Evolutionary conservation across 2,329 filamentous ascomycete species (phyloP).

Genomic region (Paraconiothyrium brasiliense): DNA sequence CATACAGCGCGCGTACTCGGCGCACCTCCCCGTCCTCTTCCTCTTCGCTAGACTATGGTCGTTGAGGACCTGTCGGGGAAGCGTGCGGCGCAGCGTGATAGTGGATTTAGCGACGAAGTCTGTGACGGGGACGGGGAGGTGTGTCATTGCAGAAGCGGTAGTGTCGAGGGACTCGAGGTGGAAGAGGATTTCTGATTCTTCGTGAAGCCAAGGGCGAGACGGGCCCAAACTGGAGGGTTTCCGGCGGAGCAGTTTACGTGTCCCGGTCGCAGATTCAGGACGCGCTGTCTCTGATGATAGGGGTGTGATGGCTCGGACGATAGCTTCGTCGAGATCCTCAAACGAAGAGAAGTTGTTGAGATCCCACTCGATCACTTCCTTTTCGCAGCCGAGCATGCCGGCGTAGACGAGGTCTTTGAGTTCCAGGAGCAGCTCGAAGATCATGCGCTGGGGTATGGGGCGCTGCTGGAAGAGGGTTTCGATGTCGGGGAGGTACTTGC

Average conservation of each 20-base stretch:
- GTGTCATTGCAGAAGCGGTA: conserved; percentile 38
- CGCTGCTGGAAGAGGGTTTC: conserved; percentile 42
- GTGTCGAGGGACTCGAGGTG: conserved; percentile 47
- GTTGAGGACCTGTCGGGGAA: conserved; percentile 34
- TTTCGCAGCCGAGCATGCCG: conserved; percentile 37
- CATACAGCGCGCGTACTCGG: conserved; percentile 46
- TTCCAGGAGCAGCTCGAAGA: conserved; percentile 47
- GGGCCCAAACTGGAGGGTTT: conserved; percentile 29
- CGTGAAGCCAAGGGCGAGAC: conserved; percentile 31
- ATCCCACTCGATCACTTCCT: conserved; percentile 44
- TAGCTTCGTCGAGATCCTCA: conserved; percentile 43
- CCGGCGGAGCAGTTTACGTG: conserved; percentile 27
- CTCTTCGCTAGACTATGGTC: conserved; percentile 36
- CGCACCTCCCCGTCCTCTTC: conserved; percentile 30
- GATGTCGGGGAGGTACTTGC: conserved; percentile 44
- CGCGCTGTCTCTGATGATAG: background rate
- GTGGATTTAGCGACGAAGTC: conserved; percentile 45
- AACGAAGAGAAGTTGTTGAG: conserved; percentile 36
- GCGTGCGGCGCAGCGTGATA: conserved; percentile 41
- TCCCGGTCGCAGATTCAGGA: conserved; percentile 10
- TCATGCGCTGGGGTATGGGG: conserved; percentile 45
- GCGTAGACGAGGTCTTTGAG: conserved; percentile 43
- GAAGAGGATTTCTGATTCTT: conserved; percentile 37
- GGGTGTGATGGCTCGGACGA: conserved; percentile 35
- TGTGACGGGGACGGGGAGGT: conserved; percentile 33